Conservation (phyloP, 345 rosid genomes). For the Acer yangbiense region DNA sequence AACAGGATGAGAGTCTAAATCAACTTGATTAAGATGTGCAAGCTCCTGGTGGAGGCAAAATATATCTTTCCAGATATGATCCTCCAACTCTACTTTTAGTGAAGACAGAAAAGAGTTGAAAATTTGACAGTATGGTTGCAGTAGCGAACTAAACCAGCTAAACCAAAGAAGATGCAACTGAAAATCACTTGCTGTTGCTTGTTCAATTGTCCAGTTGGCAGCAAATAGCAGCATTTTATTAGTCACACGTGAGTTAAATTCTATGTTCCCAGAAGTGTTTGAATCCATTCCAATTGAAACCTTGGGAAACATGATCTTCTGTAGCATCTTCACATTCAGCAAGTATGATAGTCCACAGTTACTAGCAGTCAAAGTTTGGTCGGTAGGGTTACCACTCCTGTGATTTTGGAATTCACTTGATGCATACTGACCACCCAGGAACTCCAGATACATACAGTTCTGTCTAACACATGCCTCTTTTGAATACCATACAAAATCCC, state of each 20-base stretch:
- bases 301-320: conserved; percentile 44
- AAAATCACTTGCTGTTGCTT: conserved; percentile 72
- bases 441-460: conserved; percentile 80
- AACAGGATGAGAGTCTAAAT: conserved; percentile 46
- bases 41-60: conserved; percentile 44
- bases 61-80: conserved; percentile 75
- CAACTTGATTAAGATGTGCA: conserved; percentile 34
- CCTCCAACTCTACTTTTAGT: conserved; percentile 55
- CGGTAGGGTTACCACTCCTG: conserved; percentile 23
- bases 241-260: conserved; percentile 34
- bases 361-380: conserved; percentile 29
- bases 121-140: conserved; percentile 44
- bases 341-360: conserved; percentile 27
- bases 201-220: conserved; percentile 82
- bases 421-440: conserved; percentile 67
- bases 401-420: conserved; percentile 34
- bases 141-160: conserved; percentile 62
- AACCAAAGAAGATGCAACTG: conserved; percentile 68
- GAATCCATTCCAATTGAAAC: conserved; percentile 26
- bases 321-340: conserved; percentile 40
- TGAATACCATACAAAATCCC: conserved; percentile 62
- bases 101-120: conserved; percentile 45
- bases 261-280: conserved; percentile 10
- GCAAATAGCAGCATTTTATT: conserved; percentile 65
- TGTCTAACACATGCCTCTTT: conserved; percentile 67